These are phyloP conservation scores for Lanmaoa pseudosensibilis DNA, from an alignment of 768 basidiomycete genomes.

Conservation along the genomic window DNA sequence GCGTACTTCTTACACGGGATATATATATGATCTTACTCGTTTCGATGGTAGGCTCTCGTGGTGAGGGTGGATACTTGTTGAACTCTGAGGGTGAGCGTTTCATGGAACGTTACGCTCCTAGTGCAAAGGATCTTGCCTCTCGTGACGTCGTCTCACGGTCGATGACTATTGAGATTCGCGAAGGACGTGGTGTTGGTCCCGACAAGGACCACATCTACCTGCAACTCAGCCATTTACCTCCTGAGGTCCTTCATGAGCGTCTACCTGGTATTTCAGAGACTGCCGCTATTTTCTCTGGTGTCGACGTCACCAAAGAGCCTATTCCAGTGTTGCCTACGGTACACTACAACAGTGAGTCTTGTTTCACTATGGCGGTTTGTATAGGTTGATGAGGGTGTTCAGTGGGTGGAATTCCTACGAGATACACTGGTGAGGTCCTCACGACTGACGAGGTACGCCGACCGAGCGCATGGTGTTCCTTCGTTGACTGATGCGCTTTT, in stretches of 20 bases:
- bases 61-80: constrained; percentile 97
- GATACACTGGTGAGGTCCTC: constrained; percentile 95
- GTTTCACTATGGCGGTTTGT: neutral
- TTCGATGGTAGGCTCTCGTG: constrained; percentile 76
- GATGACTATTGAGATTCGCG: constrained; percentile 98
- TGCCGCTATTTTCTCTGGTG: constrained; percentile 97
- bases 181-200: constrained; percentile 97
- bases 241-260: constrained; percentile 93
- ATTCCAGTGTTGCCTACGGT: constrained; percentile 98
- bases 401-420: constrained; percentile 99
- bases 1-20: neutral
- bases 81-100: constrained; percentile 99
- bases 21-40: neutral
- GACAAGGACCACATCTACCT: constrained; percentile 97
- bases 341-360: constrained; percentile 90
- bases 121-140: constrained; percentile 98
- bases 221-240: constrained; percentile 95
- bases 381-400: constrained; percentile 10
- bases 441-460: constrained; percentile 66
- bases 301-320: constrained; percentile 99
- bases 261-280: constrained; percentile 99
- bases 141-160: constrained; percentile 99
- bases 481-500: neutral
- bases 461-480: neutral
- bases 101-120: constrained; percentile 99